Conservation (phyloP, 768 basidiomycete species). For the Asterophora parasitica region DNA sequence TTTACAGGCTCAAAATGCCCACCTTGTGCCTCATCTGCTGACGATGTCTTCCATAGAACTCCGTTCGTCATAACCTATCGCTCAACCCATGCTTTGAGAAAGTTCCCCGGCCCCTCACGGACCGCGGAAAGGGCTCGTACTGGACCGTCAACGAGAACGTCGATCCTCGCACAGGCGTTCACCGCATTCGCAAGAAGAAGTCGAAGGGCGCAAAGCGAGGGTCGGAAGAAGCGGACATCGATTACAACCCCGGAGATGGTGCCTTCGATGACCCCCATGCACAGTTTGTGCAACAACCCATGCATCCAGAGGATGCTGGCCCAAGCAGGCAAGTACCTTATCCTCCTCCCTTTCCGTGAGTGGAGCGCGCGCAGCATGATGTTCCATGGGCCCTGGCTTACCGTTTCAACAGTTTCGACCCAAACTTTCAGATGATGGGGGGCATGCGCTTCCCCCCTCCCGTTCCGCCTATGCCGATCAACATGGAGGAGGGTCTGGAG, state of each 20-base stretch:
- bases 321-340: conserved; percentile 55
- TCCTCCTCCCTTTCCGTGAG: conserved; percentile 60
- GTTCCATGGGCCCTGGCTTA: conserved; percentile 1
- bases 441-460: conserved; percentile 62
- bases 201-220: conserved; percentile 51
- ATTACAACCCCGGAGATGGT: conserved; percentile 51
- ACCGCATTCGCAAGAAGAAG: conserved; percentile 86
- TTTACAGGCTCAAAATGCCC: conserved; percentile 32
- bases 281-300: conserved; percentile 53
- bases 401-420: conserved; percentile 56
- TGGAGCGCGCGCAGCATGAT: conserved; percentile 13
- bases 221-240: conserved; percentile 59
- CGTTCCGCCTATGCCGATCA: conserved; percentile 51
- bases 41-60: conserved; percentile 53
- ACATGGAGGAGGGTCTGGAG: conserved; percentile 61
- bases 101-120: conserved; percentile 85
- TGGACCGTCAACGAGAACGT: conserved; percentile 92
- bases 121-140: conserved; percentile 87
- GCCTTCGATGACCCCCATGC: conserved; percentile 51
- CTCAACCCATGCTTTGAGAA: conserved; percentile 91
- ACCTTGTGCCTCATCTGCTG: conserved; percentile 20
- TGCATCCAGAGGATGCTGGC: conserved; percentile 57
- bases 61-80: conserved; percentile 86
- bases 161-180: conserved; percentile 84
- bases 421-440: conserved; percentile 64